Evolutionary conservation across 2,329 filamentous ascomycete genomes (phyloP).

Genomic region (Aspergillus candidus): DNA sequence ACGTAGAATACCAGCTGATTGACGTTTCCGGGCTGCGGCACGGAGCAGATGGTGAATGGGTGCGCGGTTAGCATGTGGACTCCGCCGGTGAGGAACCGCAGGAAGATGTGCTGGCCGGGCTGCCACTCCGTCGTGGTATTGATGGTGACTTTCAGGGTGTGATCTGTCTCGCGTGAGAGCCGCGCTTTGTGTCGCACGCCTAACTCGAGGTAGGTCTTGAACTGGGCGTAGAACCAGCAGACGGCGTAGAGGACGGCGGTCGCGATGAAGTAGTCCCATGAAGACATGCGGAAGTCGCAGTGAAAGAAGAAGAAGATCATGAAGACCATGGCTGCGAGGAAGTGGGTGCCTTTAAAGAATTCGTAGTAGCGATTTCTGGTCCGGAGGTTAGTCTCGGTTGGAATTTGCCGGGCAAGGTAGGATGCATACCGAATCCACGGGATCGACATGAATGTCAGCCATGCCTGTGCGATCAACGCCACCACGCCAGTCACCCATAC

Average conservation of each 20-base stretch:
- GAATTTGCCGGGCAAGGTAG: not conserved
- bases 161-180: conserved; percentile 38
- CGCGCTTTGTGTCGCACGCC: conserved; percentile 42
- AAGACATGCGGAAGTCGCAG: conserved; percentile 51
- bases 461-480: conserved; percentile 49
- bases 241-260: conserved; percentile 48
- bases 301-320: conserved; percentile 57
- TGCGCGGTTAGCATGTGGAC: conserved; percentile 44
- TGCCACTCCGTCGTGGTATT: conserved; percentile 43
- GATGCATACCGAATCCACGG: conserved; percentile 43
- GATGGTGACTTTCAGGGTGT: conserved; percentile 32
- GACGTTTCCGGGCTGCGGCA: conserved; percentile 26
- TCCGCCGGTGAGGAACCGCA: conserved; percentile 42
- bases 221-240: conserved; percentile 42
- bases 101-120: conserved; percentile 51
- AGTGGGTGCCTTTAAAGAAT: conserved; percentile 56
- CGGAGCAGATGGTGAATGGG: conserved; percentile 52
- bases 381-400: too few species aligned
- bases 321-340: conserved; percentile 49
- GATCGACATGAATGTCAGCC: conserved; percentile 51
- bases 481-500: conserved; percentile 53
- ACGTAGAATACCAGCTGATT: conserved; percentile 51
- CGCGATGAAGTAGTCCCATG: conserved; percentile 59
- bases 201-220: conserved; percentile 46
- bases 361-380: conserved; percentile 51